Evolutionary conservation across 1,139 yeast genomes (phyloP).

Genomic region (Protomyces arabidopsidicola): DNA sequence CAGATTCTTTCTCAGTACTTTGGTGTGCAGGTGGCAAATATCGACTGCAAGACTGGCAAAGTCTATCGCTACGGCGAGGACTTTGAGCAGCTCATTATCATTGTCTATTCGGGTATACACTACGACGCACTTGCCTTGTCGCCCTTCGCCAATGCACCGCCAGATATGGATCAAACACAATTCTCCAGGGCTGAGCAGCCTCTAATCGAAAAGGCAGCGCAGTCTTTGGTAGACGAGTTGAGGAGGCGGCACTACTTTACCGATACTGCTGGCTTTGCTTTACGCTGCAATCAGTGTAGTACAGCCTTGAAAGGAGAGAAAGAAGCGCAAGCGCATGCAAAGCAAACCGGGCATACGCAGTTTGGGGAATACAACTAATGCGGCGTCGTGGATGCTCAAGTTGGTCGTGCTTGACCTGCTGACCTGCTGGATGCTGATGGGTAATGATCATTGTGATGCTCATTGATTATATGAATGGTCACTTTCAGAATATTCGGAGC

Average conservation of each 20-base stretch:
- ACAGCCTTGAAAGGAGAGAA: slow-evolving; percentile 56
- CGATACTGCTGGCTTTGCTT: slow-evolving; percentile 58
- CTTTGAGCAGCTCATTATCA: slow-evolving; percentile 45
- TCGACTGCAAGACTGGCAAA: slow-evolving; percentile 64
- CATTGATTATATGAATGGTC: no score
- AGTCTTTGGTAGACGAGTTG: slow-evolving; percentile 46
- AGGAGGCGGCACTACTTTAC: slow-evolving; percentile 59
- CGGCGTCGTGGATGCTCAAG: no score
- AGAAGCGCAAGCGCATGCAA: slow-evolving; percentile 65
- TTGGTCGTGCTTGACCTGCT: no score
- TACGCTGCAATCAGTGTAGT: slow-evolving; percentile 58
- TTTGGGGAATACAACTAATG: slow-evolving; percentile 51
- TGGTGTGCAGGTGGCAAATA: slow-evolving; percentile 53
- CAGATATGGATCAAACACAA: slow-evolving; percentile 44
- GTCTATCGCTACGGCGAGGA: slow-evolving; percentile 51
- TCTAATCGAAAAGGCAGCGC: slow-evolving; percentile 43
- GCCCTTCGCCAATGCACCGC: slow-evolving; percentile 37
- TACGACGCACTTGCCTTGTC: slow-evolving; percentile 60
- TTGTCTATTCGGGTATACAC: slow-evolving; percentile 70
- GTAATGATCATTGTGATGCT: no score
- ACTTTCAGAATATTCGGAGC: no score
- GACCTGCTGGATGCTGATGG: no score
- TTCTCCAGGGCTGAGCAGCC: slow-evolving; percentile 41
- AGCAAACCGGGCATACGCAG: slow-evolving; percentile 55
- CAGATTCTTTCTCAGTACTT: slow-evolving; percentile 58